Evolutionary conservation across 305 asterid genomes (phyloP), one percentile per base, ranked within the genome.

Genomic region (Fraxinus angustifolia): DNA sequence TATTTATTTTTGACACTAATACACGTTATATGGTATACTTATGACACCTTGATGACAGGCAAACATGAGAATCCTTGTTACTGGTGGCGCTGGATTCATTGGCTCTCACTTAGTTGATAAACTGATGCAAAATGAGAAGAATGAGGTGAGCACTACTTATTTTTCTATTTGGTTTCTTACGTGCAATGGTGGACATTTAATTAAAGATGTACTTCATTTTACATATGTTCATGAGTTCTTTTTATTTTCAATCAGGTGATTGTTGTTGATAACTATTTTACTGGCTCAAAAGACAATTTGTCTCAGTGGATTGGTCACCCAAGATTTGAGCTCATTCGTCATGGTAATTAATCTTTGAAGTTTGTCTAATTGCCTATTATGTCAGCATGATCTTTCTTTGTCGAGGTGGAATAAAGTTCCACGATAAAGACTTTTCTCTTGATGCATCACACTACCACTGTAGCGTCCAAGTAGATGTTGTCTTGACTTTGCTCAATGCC

Each of bases 221-320:
- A 75, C 76, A 17, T 67, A 42, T 67, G 48, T 50, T 42, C 62
- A 85, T 0, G 62, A 48, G 8, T 50, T 67, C 45, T 10, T 62
- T 10, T 28, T 45, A 70, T 79, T 78, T 16, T 53, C 56, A 6
- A 74, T 80, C 82, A 96, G 99, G 97, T 96, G 76, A 87, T 96
- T 87, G 99, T 96, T 77, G 98, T 85, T 75, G 99, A 96, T 85
- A 96, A 96, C 82, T 96, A 89, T 83, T 96, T 96, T 84, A 96
- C 99, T 75, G 98, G 99, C 67, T 93, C 97, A 26, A 96, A 94
- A 82, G 99, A 96, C 83, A 96, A 96, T 87, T 87, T 96, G 75
- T 90, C 77, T 82, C 94, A 91, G 79, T 96, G 99, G 99, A 92
- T 96, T 56, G 99, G 98, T 70, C 99, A 96, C 83, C 98, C 99